A percentile compares a stretch with the other conserved stretches of the same genome.
These are phyloP conservation scores for Elymus sibiricus DNA, from an alignment of 176 grass and related monocot species.

Conservation along the genomic window DNA sequence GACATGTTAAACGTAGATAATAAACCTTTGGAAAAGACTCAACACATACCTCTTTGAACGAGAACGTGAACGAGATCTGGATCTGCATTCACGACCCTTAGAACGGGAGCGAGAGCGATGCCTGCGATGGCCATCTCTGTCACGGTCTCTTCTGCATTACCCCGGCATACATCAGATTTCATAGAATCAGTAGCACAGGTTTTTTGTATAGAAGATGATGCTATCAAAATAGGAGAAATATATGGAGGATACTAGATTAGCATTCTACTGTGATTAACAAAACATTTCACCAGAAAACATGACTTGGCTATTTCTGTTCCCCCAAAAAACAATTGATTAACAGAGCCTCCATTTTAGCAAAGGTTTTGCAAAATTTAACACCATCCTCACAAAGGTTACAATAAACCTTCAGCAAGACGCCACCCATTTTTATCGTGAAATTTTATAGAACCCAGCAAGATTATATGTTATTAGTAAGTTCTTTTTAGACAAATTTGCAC, in stretches of 20 bases:
- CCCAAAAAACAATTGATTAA: neutral
- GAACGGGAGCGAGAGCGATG: constrained; percentile 65
- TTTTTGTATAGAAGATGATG: neutral
- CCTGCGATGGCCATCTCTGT: constrained; percentile 60
- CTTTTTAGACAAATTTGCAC: neutral
- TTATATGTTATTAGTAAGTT: neutral
- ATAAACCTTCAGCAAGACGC: neutral
- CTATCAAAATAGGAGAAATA: neutral
- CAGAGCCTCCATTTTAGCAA: neutral
- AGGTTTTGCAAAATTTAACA: neutral
- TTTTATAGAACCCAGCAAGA: neutral
- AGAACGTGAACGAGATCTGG: constrained; percentile 76
- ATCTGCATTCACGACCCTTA: constrained; percentile 58
- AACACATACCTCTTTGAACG: constrained; percentile 70
- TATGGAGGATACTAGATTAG: neutral
- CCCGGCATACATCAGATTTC: neutral
- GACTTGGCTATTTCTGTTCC: neutral
- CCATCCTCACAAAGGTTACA: neutral
- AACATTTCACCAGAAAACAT: neutral
- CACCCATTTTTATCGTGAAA: neutral
- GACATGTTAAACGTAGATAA: neutral
- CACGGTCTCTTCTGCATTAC: constrained; percentile 55
- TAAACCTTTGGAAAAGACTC: neutral
- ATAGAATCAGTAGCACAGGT: neutral
- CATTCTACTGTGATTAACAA: neutral